phyloP scores from a whole-genome alignment of 164 flowering plant species.

The Hamamelis virginiana region DNA sequence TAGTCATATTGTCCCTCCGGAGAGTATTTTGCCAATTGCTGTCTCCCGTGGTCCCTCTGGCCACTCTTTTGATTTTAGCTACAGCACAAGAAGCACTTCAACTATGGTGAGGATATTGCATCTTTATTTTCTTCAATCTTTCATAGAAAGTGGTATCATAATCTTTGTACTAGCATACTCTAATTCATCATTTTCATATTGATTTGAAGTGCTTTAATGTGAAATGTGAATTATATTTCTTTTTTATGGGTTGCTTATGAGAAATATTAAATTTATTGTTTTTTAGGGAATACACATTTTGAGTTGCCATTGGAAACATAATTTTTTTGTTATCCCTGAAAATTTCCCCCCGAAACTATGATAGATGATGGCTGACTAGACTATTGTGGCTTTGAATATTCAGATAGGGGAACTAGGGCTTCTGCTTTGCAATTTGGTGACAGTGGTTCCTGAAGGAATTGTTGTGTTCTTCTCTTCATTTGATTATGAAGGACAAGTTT shows the following conservation, averaged over 20 bases:
- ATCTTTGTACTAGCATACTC: neutral
- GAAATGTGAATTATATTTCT: no score
- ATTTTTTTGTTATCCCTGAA: neutral
- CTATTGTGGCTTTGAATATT: constrained; percentile 16
- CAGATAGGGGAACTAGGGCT: constrained; percentile 94
- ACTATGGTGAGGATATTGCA: constrained; percentile 53
- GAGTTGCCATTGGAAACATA: neutral
- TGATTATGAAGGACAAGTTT: constrained; percentile 78
- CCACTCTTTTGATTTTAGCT: constrained; percentile 84
- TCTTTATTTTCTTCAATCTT: neutral
- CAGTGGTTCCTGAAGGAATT: constrained; percentile 88
- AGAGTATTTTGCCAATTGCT: constrained; percentile 81
- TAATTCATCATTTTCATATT: constrained; percentile 1
- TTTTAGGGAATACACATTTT: no score
- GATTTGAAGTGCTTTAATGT: neutral
- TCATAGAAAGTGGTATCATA: neutral
- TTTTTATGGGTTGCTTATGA: neutral
- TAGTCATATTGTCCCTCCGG: constrained; percentile 83
- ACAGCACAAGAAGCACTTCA: constrained; percentile 62
- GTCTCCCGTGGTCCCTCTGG: constrained; percentile 92
- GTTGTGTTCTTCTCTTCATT: constrained; percentile 95
- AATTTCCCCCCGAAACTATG: constrained; percentile 3
- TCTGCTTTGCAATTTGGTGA: constrained; percentile 71
- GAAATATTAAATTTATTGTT: no score
- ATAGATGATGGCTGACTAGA: constrained; percentile 14